phyloP scores from a whole-genome alignment of 1,284 basidiomycete species.

The Hemileia vastatrix region DNA sequence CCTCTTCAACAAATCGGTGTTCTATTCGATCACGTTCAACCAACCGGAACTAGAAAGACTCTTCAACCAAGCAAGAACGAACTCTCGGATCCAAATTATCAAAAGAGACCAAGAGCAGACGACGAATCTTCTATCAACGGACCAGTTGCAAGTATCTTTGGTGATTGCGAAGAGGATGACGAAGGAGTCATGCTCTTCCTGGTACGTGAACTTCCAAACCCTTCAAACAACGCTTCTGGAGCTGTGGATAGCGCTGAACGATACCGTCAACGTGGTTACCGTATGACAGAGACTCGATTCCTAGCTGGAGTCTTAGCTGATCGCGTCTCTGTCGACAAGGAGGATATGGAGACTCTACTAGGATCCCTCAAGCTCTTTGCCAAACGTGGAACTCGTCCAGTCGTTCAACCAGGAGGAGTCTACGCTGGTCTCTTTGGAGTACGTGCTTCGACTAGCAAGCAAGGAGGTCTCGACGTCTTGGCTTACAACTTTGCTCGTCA shows the following conservation, averaged over 20 bases:
- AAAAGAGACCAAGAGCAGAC: slow-evolving; percentile 25
- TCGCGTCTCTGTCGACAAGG: slow-evolving; percentile 47
- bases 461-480: slow-evolving; percentile 46
- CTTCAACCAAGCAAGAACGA: slow-evolving; percentile 9
- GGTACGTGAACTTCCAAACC: slow-evolving; percentile 46
- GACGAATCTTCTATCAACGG: slow-evolving; percentile 14
- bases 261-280: slow-evolving; percentile 49
- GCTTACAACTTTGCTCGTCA: slow-evolving; percentile 51
- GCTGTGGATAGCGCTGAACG: slow-evolving; percentile 45
- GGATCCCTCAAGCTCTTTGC: slow-evolving; percentile 50
- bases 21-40: slow-evolving; percentile 51
- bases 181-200: slow-evolving; percentile 50
- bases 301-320: slow-evolving; percentile 49
- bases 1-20: slow-evolving; percentile 51
- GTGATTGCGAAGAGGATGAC: slow-evolving; percentile 36
- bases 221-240: slow-evolving; percentile 28
- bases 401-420: slow-evolving; percentile 50
- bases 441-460: slow-evolving; percentile 43
- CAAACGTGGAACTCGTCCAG: slow-evolving; percentile 48
- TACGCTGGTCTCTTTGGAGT: slow-evolving; percentile 50
- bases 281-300: slow-evolving; percentile 49
- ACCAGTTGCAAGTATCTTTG: slow-evolving; percentile 23
- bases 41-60: slow-evolving; percentile 45
- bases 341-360: slow-evolving; percentile 49
- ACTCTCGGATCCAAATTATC: background rate